Evolutionary conservation across 2,329 filamentous ascomycete genomes (phyloP), one percentile per base, ranked within the genome.

Genomic region (Pseudogymnoascus sp.): DNA sequence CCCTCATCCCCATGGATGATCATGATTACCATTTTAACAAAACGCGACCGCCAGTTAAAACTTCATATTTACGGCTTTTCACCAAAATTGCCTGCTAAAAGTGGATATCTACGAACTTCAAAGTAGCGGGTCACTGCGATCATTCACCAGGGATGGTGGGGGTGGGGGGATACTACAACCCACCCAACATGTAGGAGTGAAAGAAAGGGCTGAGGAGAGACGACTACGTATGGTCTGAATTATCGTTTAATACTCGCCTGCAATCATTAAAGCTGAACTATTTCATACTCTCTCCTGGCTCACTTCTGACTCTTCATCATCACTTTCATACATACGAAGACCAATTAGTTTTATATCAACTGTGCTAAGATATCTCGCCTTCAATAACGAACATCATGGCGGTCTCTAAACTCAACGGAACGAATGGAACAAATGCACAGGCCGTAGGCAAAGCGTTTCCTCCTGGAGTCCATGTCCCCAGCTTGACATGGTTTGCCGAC

Each of bases 381-480:
- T 43, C 4, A 43, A 43, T 18, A 43, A 23, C 40, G 18, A 43
- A 43, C 40, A 23, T 2, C 40, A 43, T 43, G 40, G 9, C 40
- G 7, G 40, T 43, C 40, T 43, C 40, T 9, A 43, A 21, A 43
- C 18, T 9, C 9, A 43, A 43, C 18, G 40, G 40, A 21, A 43
- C 18, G 40, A 43, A 43, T 43, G 40, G 40, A 43, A 23, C 18
- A 21, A 23, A 21, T 4, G 40, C 18, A 43, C 40, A 21, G 40
- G 40, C 18, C 18, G 8, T 43, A 43, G 40, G 18, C 21, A 61
- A 25, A 23, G 8, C 66, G 7, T 67, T 66, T 23, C 66, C 66
- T 43, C 49, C 64, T 11, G 66, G 66, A 6, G 64, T 68, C 36
- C 66, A 68, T 63, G 66, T 68, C 12, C 66, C 66, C 25, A 64